phyloP scores from a whole-genome alignment of 2,329 filamentous ascomycete genomes.

The Aspergillus novofumigatus region DNA sequence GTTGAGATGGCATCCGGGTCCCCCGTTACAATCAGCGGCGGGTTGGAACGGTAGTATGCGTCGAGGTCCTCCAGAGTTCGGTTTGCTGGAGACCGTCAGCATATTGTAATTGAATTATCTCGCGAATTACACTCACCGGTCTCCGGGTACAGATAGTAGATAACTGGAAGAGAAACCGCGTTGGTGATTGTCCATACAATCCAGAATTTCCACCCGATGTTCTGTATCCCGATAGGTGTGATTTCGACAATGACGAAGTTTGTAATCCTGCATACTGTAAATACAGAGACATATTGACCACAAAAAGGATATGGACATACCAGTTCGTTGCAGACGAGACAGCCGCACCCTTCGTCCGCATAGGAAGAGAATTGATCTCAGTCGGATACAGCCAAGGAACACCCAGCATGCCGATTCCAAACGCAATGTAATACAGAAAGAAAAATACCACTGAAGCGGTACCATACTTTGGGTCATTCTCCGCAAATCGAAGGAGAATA shows the following conservation, averaged over 20 bases:
- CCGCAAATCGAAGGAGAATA: constrained; percentile 43
- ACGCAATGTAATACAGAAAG: constrained; percentile 51
- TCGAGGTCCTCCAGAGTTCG: constrained; percentile 34
- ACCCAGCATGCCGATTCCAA: constrained; percentile 44
- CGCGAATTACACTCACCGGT: constrained; percentile 14
- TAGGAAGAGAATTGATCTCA: constrained; percentile 47
- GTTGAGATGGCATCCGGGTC: constrained; percentile 47
- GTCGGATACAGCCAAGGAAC: constrained; percentile 38
- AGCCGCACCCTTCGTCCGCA: constrained; percentile 46
- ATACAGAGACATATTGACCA: fast-evolving
- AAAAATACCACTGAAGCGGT: constrained; percentile 47
- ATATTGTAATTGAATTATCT: neutral
- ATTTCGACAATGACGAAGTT: constrained; percentile 39
- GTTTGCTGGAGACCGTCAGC: constrained; percentile 11
- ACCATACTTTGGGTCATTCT: neutral
- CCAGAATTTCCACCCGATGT: constrained; percentile 40
- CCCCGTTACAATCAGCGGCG: constrained; percentile 43
- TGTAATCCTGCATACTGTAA: constrained; percentile 12
- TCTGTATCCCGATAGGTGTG: constrained; percentile 43
- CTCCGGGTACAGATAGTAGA: constrained; percentile 41
- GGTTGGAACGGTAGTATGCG: constrained; percentile 35
- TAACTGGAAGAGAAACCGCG: constrained; percentile 45
- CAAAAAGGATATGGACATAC: constrained; percentile 28
- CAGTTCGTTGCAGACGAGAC: constrained; percentile 49
- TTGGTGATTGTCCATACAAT: constrained; percentile 47